These are phyloP conservation scores for Metarhizium brunneum DNA, from an alignment of 2,329 filamentous ascomycete genomes.

Conservation along the genomic window DNA sequence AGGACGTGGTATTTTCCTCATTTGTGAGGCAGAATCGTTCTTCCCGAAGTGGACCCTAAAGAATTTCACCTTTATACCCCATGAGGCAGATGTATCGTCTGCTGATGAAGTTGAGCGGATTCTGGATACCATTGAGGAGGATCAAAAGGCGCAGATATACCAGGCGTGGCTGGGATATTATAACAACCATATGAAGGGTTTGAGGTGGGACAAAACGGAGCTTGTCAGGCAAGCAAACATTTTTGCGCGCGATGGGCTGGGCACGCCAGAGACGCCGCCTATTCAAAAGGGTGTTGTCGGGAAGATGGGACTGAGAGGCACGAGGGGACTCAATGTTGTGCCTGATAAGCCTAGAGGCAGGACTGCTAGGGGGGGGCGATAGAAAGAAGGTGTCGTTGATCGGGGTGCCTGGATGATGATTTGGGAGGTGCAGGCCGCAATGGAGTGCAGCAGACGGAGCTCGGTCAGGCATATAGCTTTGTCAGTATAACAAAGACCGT, in stretches of 20 bases:
- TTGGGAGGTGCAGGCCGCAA: too few relatives aligned
- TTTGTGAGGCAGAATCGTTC: slow-evolving; percentile 40
- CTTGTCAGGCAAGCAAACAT: slow-evolving; percentile 42
- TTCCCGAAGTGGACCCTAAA: slow-evolving; percentile 42
- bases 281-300: slow-evolving; percentile 37
- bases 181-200: slow-evolving; percentile 38
- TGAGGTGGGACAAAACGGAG: slow-evolving; percentile 31
- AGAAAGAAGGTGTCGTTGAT: not conserved
- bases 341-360: slow-evolving; percentile 28
- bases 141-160: slow-evolving; percentile 39
- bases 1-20: slow-evolving; percentile 52
- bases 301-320: slow-evolving; percentile 50
- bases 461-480: too few relatives aligned
- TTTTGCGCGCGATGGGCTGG: slow-evolving; percentile 38
- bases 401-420: too few relatives aligned
- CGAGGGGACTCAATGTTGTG: slow-evolving; percentile 36
- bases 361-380: not conserved
- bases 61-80: slow-evolving; percentile 42
- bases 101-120: slow-evolving; percentile 27
- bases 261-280: slow-evolving; percentile 34
- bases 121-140: slow-evolving; percentile 33
- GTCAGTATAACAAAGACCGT: too few relatives aligned
- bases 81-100: slow-evolving; percentile 35
- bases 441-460: too few relatives aligned
- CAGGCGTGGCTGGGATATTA: slow-evolving; percentile 50